A percentile compares a stretch with the other conserved stretches of the same genome.
Evolutionary conservation across 1,139 yeast genomes (phyloP).

Genomic region (Debaryomyces sp.): DNA sequence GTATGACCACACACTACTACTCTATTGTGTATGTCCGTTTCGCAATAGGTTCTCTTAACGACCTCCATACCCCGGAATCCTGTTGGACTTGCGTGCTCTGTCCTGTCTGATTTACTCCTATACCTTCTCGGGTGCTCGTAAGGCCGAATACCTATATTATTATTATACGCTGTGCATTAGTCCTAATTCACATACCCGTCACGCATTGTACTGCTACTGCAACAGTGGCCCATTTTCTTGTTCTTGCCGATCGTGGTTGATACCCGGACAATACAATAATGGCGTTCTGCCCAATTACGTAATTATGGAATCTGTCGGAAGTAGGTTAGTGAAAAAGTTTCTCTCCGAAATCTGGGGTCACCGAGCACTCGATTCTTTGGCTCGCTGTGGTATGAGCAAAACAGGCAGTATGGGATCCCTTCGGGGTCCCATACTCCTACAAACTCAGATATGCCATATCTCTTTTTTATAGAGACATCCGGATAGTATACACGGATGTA

Average conservation of each 20-base stretch:
- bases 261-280: conserved; percentile 1
- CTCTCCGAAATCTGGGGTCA: conserved; percentile 19
- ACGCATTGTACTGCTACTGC: neutral
- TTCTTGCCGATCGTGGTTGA: neutral
- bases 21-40: neutral
- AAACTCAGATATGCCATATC: no score
- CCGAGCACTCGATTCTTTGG: neutral
- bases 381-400: neutral
- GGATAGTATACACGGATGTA: neutral
- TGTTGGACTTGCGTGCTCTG: neutral
- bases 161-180: neutral
- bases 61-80: neutral
- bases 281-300: conserved; percentile 2
- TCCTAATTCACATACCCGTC: neutral
- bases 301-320: conserved; percentile 5
- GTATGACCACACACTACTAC: neutral
- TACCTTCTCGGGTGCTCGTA: neutral
- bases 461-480: neutral
- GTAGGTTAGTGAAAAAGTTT: neutral
- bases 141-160: neutral
- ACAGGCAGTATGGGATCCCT: neutral
- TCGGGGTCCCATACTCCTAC: no score
- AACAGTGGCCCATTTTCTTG: neutral
- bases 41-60: neutral
- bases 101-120: neutral